Evolutionary conservation across 176 grass and related monocot genomes (phyloP).

Genomic region (Avena atlantica): DNA sequence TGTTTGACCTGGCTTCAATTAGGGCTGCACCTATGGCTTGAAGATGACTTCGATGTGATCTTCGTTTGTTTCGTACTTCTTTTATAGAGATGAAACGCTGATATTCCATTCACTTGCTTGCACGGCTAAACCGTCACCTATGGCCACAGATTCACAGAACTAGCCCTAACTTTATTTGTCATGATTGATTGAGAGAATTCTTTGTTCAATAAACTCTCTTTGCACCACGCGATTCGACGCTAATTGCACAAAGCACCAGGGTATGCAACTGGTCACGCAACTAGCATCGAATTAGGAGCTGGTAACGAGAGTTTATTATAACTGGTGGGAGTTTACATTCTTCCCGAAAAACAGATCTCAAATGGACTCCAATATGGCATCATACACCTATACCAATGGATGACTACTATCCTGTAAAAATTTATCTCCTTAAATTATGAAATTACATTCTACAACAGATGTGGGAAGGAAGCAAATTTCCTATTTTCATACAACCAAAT

Average conservation of each 20-base stretch:
- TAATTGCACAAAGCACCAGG: background rate
- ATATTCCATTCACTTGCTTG: background rate
- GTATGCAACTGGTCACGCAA: background rate
- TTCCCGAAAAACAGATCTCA: background rate
- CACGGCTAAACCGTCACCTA: background rate
- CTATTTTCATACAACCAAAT: background rate
- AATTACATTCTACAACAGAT: background rate
- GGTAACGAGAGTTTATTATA: background rate
- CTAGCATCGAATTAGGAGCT: background rate
- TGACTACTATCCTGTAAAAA: background rate
- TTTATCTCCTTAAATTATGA: background rate
- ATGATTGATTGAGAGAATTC: background rate
- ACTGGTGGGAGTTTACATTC: background rate
- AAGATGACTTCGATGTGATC: conserved; percentile 1
- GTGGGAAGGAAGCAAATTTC: background rate
- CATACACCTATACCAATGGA: background rate
- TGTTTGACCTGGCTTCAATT: conserved; percentile 33
- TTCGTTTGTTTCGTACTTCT: background rate
- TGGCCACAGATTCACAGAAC: background rate
- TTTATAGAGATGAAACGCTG: background rate
- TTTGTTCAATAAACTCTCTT: background rate
- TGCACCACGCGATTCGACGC: background rate
- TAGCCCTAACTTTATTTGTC: background rate
- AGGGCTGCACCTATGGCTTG: background rate
- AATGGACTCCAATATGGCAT: background rate